A percentile compares a stretch with the other conserved stretches of the same genome.
Conservation (phyloP, 768 basidiomycete species). For the Serendipita sp. region DNA sequence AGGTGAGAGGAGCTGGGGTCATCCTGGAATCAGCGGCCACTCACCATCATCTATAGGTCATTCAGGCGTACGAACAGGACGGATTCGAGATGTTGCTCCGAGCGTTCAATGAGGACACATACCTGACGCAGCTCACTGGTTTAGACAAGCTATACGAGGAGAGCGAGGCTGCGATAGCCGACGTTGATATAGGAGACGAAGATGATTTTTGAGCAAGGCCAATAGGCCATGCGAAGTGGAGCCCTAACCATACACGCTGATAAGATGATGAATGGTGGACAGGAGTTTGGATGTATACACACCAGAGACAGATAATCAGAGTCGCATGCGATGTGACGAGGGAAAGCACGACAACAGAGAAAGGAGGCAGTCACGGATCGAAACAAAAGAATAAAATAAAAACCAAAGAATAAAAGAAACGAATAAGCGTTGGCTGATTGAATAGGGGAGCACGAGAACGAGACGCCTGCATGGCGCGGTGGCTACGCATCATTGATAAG, state of each 20-base stretch:
- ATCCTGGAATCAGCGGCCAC: neutral
- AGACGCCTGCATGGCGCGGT: neutral
- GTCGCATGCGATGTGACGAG: neutral
- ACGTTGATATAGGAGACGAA: constrained; percentile 36
- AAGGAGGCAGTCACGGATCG: neutral
- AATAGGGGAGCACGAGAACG: neutral
- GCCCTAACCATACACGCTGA: neutral
- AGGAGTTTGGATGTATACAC: neutral
- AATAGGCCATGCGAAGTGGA: neutral
- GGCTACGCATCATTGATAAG: neutral
- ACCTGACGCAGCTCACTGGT: constrained; percentile 59
- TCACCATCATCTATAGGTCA: constrained; percentile 31
- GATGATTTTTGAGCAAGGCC: constrained; percentile 10
- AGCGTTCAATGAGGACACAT: constrained; percentile 70
- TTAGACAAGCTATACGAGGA: constrained; percentile 62
- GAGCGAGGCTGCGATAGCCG: constrained; percentile 52
- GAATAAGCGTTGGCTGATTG: neutral
- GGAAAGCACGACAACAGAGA: neutral
- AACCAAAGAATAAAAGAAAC: neutral
- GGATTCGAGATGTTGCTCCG: constrained; percentile 65
- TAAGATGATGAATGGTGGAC: neutral
- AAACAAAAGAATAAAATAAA: neutral
- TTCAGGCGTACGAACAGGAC: constrained; percentile 63
- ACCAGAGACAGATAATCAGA: neutral
- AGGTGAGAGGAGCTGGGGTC: constrained; percentile 27